Evolutionary conservation across 305 asterid genomes (phyloP).

Genomic region (Fraxinus xanthoxyloides): DNA sequence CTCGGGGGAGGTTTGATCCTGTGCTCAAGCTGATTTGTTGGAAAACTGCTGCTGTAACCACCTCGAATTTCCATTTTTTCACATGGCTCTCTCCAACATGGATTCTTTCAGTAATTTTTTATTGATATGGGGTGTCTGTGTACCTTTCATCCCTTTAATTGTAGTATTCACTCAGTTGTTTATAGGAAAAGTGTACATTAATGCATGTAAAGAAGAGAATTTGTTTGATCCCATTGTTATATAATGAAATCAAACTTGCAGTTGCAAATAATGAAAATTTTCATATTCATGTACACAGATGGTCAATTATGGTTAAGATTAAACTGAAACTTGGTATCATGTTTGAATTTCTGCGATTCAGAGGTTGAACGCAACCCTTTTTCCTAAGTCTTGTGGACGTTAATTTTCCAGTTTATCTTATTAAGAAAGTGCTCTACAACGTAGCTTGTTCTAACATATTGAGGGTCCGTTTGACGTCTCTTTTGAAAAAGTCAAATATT

Average conservation of each 20-base stretch:
- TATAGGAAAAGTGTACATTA: conserved; percentile 12
- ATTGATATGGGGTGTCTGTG: neutral
- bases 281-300: neutral
- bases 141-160: neutral
- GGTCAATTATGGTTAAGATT: neutral
- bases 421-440: neutral
- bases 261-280: neutral
- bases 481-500: neutral
- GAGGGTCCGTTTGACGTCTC: neutral
- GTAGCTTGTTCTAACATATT: neutral
- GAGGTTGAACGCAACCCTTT: neutral
- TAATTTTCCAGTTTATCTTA: neutral
- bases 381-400: neutral
- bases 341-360: neutral
- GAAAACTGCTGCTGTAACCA: conserved; percentile 3
- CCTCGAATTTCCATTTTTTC: neutral
- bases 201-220: conserved; percentile 19
- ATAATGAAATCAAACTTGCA: neutral
- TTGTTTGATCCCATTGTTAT: conserved; percentile 5
- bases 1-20: neutral
- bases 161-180: neutral
- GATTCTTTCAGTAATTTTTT: neutral
- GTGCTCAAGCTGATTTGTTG: conserved; percentile 12
- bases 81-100: neutral
- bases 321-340: neutral